Evolutionary conservation across 495 filamentous ascomycete genomes (phyloP), one percentile per base, ranked within the genome.

Genomic region (Achaetomiella virescens): DNA sequence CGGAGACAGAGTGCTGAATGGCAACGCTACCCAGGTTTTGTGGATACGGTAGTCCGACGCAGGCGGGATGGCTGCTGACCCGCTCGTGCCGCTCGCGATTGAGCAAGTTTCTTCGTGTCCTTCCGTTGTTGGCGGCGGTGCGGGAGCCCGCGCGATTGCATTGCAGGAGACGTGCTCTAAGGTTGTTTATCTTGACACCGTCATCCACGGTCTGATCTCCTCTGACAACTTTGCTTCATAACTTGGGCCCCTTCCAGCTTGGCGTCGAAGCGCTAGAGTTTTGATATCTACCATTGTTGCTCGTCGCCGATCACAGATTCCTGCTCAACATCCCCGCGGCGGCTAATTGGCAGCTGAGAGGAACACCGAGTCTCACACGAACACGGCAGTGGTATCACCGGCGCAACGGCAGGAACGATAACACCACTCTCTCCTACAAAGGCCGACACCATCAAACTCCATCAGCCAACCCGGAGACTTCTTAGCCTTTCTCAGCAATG

Each of bases 21-120:
- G n/a, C 27, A 9, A 31, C 9, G 27, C 27, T 31, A 31, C 27
- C 27, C 27, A 31, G 27, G 6, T n/a, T 41, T 41, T 17, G 38
- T 17, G n/a, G 5, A 2, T 1, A n/a, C n/a, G n/a, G 27, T 45
- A 14, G 11, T 3, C 6, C 18, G 21, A 45, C 9, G 42, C 42
- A 6, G 12, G 22, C 17, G 20, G 21, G 20, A 37, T 5, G 31
- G 35, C 21, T n/a, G n/a, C n/a, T 36, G 49, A 29, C 52, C 24
- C 44, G 35, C 44, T 21, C 29, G n/a, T 45, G 12, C 35, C 25
- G 20, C 31, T 22, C 44, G 41, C 22, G 17, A 3, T 43, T 55
- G 52, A 55, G 52, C 52, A 55, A 46, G 41, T 55, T 55, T 55
- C 35, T 20, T 46, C 42, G 31, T 15, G 38, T 46, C 18, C 42